Conservation (phyloP, 345 rosid genomes). For the Lagerstroemia speciosa region DNA sequence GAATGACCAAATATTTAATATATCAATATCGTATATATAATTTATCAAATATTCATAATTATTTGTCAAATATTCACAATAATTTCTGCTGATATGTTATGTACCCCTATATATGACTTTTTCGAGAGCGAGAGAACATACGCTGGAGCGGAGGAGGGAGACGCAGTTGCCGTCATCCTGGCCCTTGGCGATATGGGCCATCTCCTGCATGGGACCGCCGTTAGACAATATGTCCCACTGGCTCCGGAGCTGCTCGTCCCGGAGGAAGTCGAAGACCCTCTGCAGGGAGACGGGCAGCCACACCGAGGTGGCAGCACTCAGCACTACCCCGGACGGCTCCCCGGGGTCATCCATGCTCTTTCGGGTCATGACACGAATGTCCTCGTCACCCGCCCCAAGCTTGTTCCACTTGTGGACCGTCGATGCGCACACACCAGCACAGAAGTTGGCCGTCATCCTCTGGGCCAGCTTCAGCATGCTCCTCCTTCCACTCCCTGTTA, state of each 20-base stretch:
- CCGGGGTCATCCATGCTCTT: constrained; percentile 81
- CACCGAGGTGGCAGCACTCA: constrained; percentile 89
- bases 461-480: constrained; percentile 95
- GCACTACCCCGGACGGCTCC: constrained; percentile 83
- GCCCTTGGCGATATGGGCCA: constrained; percentile 93
- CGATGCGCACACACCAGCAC: constrained; percentile 88
- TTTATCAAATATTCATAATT: too few species aligned
- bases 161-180: constrained; percentile 93
- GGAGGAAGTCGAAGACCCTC: constrained; percentile 67
- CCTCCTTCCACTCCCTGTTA: constrained; percentile 58
- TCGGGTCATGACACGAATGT: constrained; percentile 83
- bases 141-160: constrained; percentile 83
- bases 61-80: too few species aligned
- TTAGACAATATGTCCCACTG: constrained; percentile 96
- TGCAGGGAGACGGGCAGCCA: constrained; percentile 81
- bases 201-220: constrained; percentile 97
- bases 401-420: constrained; percentile 84
- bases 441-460: constrained; percentile 90
- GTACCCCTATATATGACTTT: too few species aligned
- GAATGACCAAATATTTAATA: too few species aligned
- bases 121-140: constrained; percentile 16
- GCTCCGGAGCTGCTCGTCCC: constrained; percentile 73
- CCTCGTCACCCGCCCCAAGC: constrained; percentile 64
- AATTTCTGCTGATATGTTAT: too few species aligned
- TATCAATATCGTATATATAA: too few species aligned